Evolutionary conservation across 148 eudicot species (phyloP), one percentile per base, ranked within the genome.

Genomic region (Cornus suecica): DNA sequence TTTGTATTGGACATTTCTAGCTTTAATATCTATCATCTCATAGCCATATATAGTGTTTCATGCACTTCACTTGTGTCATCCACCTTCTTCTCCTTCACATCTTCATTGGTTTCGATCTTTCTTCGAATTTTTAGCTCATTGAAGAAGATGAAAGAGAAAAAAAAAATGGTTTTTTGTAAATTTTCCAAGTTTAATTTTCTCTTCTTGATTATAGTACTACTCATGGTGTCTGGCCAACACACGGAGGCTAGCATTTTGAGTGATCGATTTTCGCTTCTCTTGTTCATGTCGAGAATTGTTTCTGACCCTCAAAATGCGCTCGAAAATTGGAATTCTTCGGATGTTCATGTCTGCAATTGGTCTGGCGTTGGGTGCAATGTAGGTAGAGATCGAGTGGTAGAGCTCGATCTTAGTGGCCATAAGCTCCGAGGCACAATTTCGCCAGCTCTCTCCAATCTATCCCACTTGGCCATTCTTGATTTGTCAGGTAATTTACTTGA

Each of bases 281-380:
- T 84, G 4, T 91, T 93, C 84, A 71, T 79, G 86, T 84, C 85
- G 1, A 80, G 83, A 15, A 65, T 93, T 7, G 74, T 77, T 32
- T 74, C 66, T 62, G 98, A 89, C 82, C 90, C 92, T 14, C 67
- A 71, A 54, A 71, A 84, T 28, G 85, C 86, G 31, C 81, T 93
- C 6, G 48, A 71, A 48, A 82, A 67, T 13, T 93, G 95, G 95
- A 88, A 84, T 28, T 68, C 88, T 63, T 84, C 93, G 2, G 16
- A 31, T 28, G 27, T 77, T 61, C 89, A 84, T 76, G 82, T 85
- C 6, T 93, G 98, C 81, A 85, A 87, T 29, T 93, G 95, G 95
- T 70, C 82, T 1, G 98, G 98, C 25, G 76, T 93, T 27, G 66
- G 66, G 27, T 93, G 95, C 80, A 80, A 85, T 54, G 29, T 22